Evolutionary conservation across 2,329 filamentous ascomycete species (phyloP).

Genomic region (Aspergillus uvarum): DNA sequence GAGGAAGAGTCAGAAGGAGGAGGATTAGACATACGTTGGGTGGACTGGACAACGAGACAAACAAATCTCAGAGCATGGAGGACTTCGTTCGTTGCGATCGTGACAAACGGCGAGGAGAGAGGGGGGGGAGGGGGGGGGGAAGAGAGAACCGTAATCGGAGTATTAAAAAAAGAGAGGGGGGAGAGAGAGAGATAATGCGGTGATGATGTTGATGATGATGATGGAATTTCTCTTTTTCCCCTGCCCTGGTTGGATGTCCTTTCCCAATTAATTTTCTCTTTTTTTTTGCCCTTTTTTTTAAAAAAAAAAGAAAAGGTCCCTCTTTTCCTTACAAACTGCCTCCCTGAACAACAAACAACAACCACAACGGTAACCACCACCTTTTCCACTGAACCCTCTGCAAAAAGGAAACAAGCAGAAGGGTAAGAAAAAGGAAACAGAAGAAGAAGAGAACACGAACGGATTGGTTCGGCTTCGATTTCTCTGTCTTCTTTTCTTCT

Average conservation of each 20-base stretch:
- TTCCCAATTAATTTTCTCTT: constrained; percentile 17
- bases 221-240: constrained; percentile 14
- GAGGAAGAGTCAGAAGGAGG: neutral
- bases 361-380: constrained; percentile 4
- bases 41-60: constrained; percentile 21
- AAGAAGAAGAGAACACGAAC: constrained; percentile 6
- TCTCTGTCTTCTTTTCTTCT: constrained; percentile 8
- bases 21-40: constrained; percentile 22
- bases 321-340: constrained; percentile 25
- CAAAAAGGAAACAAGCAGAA: constrained; percentile 10
- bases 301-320: constrained; percentile 1
- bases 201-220: constrained; percentile 16
- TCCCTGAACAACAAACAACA: constrained; percentile 15
- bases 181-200: constrained; percentile 7
- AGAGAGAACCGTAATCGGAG: neutral
- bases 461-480: too few species aligned
- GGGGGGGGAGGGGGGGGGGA: constrained; percentile 4
- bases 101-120: constrained; percentile 13
- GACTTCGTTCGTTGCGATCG: constrained; percentile 21
- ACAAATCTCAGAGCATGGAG: constrained; percentile 25
- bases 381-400: constrained; percentile 1
- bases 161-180: neutral
- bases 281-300: constrained; percentile 11
- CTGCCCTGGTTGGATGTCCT: constrained; percentile 12
- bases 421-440: neutral